A percentile compares a stretch with the other conserved stretches of the same genome.
These are phyloP conservation scores for Draba incana DNA, from an alignment of 345 rosid genomes.

Conservation along the genomic window DNA sequence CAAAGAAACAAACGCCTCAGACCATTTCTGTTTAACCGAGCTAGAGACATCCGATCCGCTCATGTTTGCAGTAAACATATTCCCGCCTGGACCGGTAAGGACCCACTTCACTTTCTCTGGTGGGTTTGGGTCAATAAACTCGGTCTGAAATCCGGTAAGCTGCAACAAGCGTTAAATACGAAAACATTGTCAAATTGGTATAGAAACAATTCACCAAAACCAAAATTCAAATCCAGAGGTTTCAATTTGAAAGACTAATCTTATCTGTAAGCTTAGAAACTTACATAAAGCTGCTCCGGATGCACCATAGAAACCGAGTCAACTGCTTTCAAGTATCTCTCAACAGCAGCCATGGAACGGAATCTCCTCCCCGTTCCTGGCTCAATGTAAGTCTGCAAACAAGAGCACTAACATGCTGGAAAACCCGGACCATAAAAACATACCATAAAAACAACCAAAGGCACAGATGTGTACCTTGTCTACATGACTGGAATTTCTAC, in stretches of 20 bases:
- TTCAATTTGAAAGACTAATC: constrained; percentile 2
- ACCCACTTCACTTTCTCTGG: constrained; percentile 65
- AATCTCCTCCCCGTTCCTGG: constrained; percentile 53
- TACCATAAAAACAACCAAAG: constrained; percentile 3
- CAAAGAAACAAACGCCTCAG: constrained; percentile 44
- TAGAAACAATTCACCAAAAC: constrained; percentile 1
- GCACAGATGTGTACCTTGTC: constrained; percentile 31
- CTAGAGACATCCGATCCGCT: constrained; percentile 50
- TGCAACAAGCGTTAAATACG: constrained; percentile 20
- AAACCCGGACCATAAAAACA: constrained; percentile 12
- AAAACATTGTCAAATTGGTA: constrained; percentile 4
- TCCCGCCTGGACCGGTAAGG: constrained; percentile 49
- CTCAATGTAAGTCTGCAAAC: constrained; percentile 54
- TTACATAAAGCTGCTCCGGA: constrained; percentile 9
- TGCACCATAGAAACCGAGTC: constrained; percentile 14
- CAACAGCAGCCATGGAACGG: constrained; percentile 53
- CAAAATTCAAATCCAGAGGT: background rate
- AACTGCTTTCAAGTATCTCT: constrained; percentile 46
- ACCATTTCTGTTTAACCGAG: constrained; percentile 54
- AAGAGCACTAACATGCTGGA: constrained; percentile 4
- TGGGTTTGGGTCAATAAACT: constrained; percentile 38
- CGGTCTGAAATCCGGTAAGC: constrained; percentile 18
- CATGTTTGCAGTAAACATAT: constrained; percentile 46
- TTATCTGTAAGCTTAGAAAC: constrained; percentile 7
- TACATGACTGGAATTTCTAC: constrained; percentile 15